Evolutionary conservation across 768 basidiomycete species (phyloP).

Genomic region (Termitomyces sp.): DNA sequence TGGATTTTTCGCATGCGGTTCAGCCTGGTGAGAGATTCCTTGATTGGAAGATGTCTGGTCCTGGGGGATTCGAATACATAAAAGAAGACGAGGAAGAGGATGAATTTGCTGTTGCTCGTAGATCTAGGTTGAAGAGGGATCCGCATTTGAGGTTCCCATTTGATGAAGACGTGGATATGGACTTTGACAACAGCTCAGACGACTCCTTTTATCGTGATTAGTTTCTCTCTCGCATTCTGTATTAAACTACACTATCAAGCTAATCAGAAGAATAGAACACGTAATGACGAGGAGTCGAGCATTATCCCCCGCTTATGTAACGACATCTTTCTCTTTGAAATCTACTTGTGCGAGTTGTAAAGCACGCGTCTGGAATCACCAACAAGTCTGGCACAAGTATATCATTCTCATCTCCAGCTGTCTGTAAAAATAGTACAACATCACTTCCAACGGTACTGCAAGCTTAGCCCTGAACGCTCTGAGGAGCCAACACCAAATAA

Average conservation of each 20-base stretch:
- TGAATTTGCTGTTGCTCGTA: not conserved
- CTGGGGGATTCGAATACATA: conserved; percentile 8
- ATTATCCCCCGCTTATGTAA: not conserved
- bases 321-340: not conserved
- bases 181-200: not conserved
- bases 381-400: not conserved
- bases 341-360: not conserved
- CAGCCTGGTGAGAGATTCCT: conserved; percentile 23
- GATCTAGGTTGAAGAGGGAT: not conserved
- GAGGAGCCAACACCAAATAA: not conserved
- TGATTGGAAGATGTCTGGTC: conserved; percentile 22
- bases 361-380: not conserved
- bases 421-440: not conserved
- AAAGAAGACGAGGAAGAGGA: not conserved
- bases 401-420: too few relatives aligned
- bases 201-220: not conserved
- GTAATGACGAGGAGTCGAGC: not conserved
- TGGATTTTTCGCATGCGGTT: conserved; percentile 37
- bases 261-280: not conserved
- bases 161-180: not conserved
- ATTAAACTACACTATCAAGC: not conserved
- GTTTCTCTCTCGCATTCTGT: not conserved
- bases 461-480: not conserved
- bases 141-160: not conserved
- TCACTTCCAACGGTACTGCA: not conserved